A percentile compares a stretch with the other conserved stretches of the same genome.
phyloP scores from a whole-genome alignment of 768 basidiomycete genomes.

The Leucosporidium yakuticum region DNA sequence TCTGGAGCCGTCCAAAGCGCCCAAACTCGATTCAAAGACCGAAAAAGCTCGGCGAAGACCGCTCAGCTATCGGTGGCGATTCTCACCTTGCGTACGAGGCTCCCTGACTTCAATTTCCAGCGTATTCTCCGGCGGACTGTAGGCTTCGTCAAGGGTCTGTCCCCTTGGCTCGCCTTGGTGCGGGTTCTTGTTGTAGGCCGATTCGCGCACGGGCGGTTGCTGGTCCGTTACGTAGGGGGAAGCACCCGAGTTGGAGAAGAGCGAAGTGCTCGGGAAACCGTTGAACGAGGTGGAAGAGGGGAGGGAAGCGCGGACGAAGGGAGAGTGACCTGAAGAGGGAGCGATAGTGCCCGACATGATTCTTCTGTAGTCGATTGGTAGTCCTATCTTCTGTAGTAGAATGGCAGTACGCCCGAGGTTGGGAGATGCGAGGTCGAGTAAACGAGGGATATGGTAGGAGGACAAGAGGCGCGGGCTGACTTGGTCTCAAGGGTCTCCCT shows the following conservation, averaged over 20 bases:
- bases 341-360: slow-evolving; percentile 13
- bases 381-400: no score
- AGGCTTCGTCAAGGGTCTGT: slow-evolving; percentile 86
- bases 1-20: no score
- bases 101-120: slow-evolving; percentile 95
- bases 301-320: slow-evolving; percentile 23
- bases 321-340: slow-evolving; percentile 30
- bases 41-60: no score
- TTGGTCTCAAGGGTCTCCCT: no score
- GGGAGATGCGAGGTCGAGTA: no score
- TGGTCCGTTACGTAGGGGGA: slow-evolving; percentile 34
- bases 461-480: no score
- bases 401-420: no score
- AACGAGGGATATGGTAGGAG: no score
- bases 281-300: slow-evolving; percentile 17
- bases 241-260: neutral
- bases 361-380: no score
- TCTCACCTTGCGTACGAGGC: slow-evolving; percentile 88
- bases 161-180: slow-evolving; percentile 3
- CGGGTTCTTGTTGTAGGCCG: neutral
- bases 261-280: slow-evolving; percentile 18
- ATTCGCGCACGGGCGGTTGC: slow-evolving; percentile 10
- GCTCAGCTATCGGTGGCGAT: no score
- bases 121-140: slow-evolving; percentile 92
- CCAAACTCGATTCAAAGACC: no score